Evolutionary conservation across 768 basidiomycete species (phyloP).

Genomic region (Leucocoprinus leucothites): DNA sequence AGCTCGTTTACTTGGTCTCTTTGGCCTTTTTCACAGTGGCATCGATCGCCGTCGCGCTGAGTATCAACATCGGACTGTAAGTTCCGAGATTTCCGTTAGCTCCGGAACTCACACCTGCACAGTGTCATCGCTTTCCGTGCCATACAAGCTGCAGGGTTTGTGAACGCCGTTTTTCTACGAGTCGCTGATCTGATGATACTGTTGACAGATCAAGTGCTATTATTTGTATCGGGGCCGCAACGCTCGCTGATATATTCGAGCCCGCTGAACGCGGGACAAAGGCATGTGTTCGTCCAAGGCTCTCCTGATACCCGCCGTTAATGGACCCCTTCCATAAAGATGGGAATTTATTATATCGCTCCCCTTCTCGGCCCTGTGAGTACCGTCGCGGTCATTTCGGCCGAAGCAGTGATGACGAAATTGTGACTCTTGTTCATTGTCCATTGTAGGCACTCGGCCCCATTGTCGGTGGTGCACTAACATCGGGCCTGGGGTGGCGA

Average conservation of each 20-base stretch:
- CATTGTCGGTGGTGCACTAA: slow-evolving; percentile 66
- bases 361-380: slow-evolving; percentile 69
- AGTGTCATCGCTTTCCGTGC: slow-evolving; percentile 67
- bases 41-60: slow-evolving; percentile 53
- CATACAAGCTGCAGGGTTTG: slow-evolving; percentile 65
- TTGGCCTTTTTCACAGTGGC: slow-evolving; percentile 51
- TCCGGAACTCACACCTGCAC: background rate
- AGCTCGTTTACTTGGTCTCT: slow-evolving; percentile 53
- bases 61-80: slow-evolving; percentile 48
- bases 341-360: slow-evolving; percentile 80
- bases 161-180: background rate
- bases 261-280: slow-evolving; percentile 70
- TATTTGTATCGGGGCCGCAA: slow-evolving; percentile 70
- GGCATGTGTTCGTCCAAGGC: slow-evolving; percentile 19
- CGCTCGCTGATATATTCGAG: slow-evolving; percentile 77
- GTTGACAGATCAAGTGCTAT: slow-evolving; percentile 57
- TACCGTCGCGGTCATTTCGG: slow-evolving; percentile 8
- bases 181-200: background rate
- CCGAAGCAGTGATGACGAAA: background rate
- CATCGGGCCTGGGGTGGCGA: slow-evolving; percentile 71
- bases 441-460: slow-evolving; percentile 52
- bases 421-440: background rate
- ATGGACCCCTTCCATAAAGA: slow-evolving; percentile 25
- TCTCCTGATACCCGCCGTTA: background rate
- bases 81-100: slow-evolving; percentile 12